A percentile compares a stretch with the other conserved stretches of the same genome.
Conservation (phyloP, 306 rosid species). For the Senna tora region DNA sequence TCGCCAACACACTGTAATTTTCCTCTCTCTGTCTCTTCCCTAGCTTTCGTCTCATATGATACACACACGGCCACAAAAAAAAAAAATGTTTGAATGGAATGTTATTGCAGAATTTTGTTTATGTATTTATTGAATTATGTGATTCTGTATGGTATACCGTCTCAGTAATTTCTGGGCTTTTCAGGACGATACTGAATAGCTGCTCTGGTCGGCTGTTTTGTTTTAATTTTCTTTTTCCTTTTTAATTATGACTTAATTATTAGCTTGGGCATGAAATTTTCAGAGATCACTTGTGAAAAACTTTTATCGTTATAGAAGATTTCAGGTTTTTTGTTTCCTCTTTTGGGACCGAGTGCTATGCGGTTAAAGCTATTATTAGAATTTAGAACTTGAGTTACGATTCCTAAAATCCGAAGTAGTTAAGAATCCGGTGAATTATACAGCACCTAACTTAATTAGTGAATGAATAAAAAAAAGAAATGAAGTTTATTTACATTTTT, state of each 20-base stretch:
- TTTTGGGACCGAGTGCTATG: not conserved
- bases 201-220: not conserved
- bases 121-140: not conserved
- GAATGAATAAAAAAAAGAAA: not conserved
- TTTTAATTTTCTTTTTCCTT: not conserved
- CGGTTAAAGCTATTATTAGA: not conserved
- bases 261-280: not conserved
- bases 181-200: not conserved
- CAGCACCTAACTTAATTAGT: not conserved
- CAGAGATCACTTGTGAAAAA: not conserved
- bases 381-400: not conserved
- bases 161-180: not conserved
- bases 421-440: not conserved
- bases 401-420: not conserved
- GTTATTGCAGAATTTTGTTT: not conserved
- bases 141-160: not conserved
- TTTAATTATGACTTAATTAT: not conserved
- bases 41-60: no score
- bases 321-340: not conserved
- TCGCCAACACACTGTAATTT: slow-evolving; percentile 67
- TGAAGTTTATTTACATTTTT: not conserved
- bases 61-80: not conserved
- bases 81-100: not conserved
- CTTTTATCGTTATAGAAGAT: not conserved
- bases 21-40: not conserved